A percentile compares a stretch with the other conserved stretches of the same genome.
phyloP scores from a whole-genome alignment of 805 yeast genomes.

The Lipomyces yamanashiensis region DNA sequence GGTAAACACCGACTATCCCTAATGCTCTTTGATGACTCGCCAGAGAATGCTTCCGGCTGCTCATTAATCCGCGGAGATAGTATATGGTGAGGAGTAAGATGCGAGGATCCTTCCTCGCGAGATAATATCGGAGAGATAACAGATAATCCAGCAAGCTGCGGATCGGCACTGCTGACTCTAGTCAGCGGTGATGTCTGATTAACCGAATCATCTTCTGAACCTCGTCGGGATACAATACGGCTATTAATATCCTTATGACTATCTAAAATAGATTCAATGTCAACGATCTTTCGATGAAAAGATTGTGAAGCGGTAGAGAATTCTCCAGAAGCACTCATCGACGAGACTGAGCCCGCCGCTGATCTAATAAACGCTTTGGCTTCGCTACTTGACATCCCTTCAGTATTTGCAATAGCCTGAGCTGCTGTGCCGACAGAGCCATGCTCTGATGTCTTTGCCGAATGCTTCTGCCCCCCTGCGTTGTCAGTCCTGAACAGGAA shows the following conservation, averaged over 20 bases:
- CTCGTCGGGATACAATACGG: constrained; percentile 20
- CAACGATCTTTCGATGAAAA: constrained; percentile 2
- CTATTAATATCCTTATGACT: constrained; percentile 31
- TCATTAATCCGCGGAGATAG: background rate
- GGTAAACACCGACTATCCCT: constrained; percentile 22
- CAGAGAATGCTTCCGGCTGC: background rate
- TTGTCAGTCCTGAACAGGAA: constrained; percentile 16
- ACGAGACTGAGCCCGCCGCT: constrained; percentile 16
- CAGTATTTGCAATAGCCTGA: background rate
- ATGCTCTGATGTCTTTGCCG: constrained; percentile 2
- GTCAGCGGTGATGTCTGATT: constrained; percentile 5
- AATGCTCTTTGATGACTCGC: constrained; percentile 2
- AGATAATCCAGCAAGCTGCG: background rate
- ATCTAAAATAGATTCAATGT: constrained; percentile 27
- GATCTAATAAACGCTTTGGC: background rate
- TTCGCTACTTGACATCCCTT: background rate
- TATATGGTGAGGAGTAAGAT: background rate
- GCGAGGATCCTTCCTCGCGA: background rate
- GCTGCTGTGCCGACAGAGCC: background rate
- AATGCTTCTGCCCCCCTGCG: background rate
- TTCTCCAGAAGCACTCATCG: constrained; percentile 18
- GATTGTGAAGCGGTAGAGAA: background rate
- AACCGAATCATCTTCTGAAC: constrained; percentile 17
- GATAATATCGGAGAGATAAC: constrained; percentile 1
- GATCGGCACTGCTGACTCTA: background rate